These are phyloP conservation scores for Nemania sp. DNA, from an alignment of 2,329 filamentous ascomycete species.

Conservation along the genomic window DNA sequence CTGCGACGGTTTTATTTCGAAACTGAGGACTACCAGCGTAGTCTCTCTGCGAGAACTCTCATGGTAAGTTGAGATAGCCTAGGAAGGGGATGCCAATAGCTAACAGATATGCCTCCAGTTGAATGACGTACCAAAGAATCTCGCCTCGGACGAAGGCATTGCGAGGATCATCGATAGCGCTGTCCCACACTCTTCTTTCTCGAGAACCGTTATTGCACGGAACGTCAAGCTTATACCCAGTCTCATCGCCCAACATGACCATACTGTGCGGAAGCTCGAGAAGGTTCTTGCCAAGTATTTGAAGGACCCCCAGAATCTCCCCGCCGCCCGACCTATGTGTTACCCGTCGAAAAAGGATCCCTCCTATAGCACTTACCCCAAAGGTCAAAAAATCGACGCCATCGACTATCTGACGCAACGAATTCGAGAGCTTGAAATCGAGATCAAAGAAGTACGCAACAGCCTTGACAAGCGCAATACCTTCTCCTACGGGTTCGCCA, in stretches of 20 bases:
- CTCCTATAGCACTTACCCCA: constrained; percentile 62
- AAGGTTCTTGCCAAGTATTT: constrained; percentile 85
- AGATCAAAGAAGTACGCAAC: constrained; percentile 81
- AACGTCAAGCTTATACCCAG: constrained; percentile 90
- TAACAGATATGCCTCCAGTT: constrained; percentile 57
- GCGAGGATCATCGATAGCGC: constrained; percentile 79
- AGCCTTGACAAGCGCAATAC: constrained; percentile 85
- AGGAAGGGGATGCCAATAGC: not conserved
- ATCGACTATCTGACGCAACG: constrained; percentile 90
- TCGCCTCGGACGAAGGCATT: constrained; percentile 83
- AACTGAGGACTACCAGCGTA: constrained; percentile 83
- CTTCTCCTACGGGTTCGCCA: constrained; percentile 91
- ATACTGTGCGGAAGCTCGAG: constrained; percentile 80
- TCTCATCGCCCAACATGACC: constrained; percentile 81
- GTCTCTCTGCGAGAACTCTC: constrained; percentile 74
- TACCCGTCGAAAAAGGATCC: constrained; percentile 79
- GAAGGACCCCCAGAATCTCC: constrained; percentile 80
- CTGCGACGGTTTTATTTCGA: constrained; percentile 81
- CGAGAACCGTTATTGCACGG: constrained; percentile 69
- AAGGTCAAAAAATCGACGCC: constrained; percentile 79
- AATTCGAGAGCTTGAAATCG: constrained; percentile 78
- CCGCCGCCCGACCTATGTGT: constrained; percentile 75
- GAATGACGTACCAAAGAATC: constrained; percentile 79
- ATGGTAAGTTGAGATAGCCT: constrained; percentile 53
- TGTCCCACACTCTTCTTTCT: constrained; percentile 65